Evolutionary conservation across 2,329 filamentous ascomycete genomes (phyloP), one percentile per base, ranked within the genome.

Genomic region (Fusarium anguioides): DNA sequence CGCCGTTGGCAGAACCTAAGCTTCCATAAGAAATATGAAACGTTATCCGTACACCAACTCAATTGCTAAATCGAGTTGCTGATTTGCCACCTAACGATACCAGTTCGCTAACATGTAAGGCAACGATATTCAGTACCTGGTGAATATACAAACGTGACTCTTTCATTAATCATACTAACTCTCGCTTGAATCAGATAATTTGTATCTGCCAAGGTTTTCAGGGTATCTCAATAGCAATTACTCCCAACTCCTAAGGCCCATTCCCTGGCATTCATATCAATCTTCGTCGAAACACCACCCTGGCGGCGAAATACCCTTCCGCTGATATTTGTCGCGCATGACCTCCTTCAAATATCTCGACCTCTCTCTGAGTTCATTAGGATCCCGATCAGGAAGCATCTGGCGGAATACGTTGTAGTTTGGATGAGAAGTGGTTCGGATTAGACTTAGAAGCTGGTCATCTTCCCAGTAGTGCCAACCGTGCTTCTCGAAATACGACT

Each of bases 401-500:
- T 39, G 27, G 8, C 18, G 27, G 29, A 75, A 41, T 20, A 53
- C 53, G 4, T 46, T 21, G 4, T 63, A 46, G 17, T 70, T 51
- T 2, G 65, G 70, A 29, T 62, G 46, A 17, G 46, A 46, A 1
- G 58, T 51, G 20, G 62, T 69, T 18, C 72, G 68, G 21, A 76
- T 71, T 53, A 61, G 40, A 23, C 46, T 57, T 11, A 76, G 53
- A 17, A 76, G 60, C n/a, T 27, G 47, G 3, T 75, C 66, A 53
- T 76, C 75, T 52, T 76, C 75, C 56, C 59, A 58, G 36, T 62
- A 49, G 26, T 63, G 31, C 74, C 75, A 76, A 10, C 72, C 72
- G 24, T 75, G 45, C 39, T 58, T 61, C 23, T 66, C 45, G 23
- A 60, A 66, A 29, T 76, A 75, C 10, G 46, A 41, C 11, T 63